Conservation (phyloP, 176 grass and related monocot genomes). For the Aegilops speltoides region DNA sequence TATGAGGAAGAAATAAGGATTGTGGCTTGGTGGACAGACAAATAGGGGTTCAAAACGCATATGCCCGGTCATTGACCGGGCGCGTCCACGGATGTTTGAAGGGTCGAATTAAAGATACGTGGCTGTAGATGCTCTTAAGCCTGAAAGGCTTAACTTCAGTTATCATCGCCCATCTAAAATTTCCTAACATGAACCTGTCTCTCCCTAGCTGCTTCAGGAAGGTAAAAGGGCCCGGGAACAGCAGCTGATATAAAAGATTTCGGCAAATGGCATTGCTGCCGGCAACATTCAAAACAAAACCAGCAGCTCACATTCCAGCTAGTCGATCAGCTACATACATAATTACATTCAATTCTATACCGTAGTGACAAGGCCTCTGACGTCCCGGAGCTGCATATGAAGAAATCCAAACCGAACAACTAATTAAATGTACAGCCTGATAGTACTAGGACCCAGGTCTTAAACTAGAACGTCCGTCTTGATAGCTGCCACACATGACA, state of each 20-base stretch:
- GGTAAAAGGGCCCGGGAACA: not conserved
- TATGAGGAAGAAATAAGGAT: too few relatives aligned
- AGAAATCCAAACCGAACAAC: slow-evolving; percentile 4
- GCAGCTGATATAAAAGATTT: not conserved
- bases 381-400: not conserved
- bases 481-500: not conserved
- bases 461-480: slow-evolving; percentile 30
- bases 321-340: not conserved
- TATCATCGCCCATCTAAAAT: not conserved
- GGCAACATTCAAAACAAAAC: not conserved
- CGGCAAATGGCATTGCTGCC: not conserved
- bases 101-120: too few relatives aligned
- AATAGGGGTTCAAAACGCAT: too few relatives aligned
- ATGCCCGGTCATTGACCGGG: too few relatives aligned
- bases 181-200: not conserved
- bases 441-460: not conserved
- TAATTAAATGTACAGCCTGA: not conserved
- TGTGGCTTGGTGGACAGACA: too few relatives aligned
- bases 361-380: not conserved
- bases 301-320: not conserved
- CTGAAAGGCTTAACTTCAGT: not conserved
- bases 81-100: too few relatives aligned
- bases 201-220: not conserved
- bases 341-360: not conserved
- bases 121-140: not conserved